A percentile compares a stretch with the other conserved stretches of the same genome.
phyloP scores from a whole-genome alignment of 2,329 filamentous ascomycete genomes.

The Clarireedia homoeocarpa region DNA sequence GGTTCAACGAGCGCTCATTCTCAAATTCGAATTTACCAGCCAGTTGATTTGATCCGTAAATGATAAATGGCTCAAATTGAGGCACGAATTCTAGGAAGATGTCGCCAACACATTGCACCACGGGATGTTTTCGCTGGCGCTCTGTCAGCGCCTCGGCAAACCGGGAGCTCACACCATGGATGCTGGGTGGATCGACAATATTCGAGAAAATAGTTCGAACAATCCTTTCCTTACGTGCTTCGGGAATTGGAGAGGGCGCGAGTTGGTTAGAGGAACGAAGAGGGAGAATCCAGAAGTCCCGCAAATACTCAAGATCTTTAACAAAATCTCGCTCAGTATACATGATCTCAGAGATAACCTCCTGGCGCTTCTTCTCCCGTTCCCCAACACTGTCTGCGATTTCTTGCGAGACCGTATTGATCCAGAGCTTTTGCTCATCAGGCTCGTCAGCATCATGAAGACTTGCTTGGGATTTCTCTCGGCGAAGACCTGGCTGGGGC shows the following conservation, averaged over 20 bases:
- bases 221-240: constrained; percentile 79
- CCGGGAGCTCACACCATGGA: constrained; percentile 82
- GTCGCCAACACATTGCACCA: constrained; percentile 85
- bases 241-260: constrained; percentile 73
- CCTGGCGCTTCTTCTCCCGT: constrained; percentile 92
- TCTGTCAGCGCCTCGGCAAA: constrained; percentile 84
- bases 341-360: constrained; percentile 96
- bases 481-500: constrained; percentile 70
- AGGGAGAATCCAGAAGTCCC: constrained; percentile 98
- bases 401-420: constrained; percentile 95
- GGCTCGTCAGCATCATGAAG: constrained; percentile 82
- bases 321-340: constrained; percentile 99
- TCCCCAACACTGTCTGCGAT: constrained; percentile 85
- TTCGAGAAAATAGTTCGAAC: constrained; percentile 95
- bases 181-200: constrained; percentile 72
- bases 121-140: constrained; percentile 80
- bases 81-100: constrained; percentile 90
- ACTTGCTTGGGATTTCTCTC: constrained; percentile 60
- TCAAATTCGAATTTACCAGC: constrained; percentile 98
- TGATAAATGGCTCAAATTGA: constrained; percentile 91
- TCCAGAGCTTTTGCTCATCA: constrained; percentile 98
- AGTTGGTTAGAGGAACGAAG: constrained; percentile 62
- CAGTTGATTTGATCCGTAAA: constrained; percentile 90
- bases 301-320: constrained; percentile 93
- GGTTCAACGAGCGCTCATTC: constrained; percentile 83